A percentile compares a stretch with the other conserved stretches of the same genome.
Conservation (phyloP, 208 protist species). For the Leishmania tarentolae region DNA sequence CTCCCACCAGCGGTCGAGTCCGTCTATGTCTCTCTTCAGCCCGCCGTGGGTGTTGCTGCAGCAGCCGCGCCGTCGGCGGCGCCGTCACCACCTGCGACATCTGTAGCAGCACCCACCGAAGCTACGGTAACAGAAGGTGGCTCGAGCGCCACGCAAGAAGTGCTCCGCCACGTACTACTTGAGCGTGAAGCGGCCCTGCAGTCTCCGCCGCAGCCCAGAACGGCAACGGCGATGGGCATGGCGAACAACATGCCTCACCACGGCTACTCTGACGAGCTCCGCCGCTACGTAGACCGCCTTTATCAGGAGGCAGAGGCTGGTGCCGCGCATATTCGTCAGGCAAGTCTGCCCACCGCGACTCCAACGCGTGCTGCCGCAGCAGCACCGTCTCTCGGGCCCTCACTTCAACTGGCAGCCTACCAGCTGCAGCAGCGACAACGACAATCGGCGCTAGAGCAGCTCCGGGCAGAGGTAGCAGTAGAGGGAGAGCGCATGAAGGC, state of each 20-base stretch:
- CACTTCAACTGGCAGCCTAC: background rate
- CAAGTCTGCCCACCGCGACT: background rate
- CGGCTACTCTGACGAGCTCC: slow-evolving; percentile 19
- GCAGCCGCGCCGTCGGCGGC: slow-evolving; percentile 11
- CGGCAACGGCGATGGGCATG: background rate
- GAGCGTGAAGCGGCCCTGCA: slow-evolving; percentile 27
- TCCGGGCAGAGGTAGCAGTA: slow-evolving; percentile 48
- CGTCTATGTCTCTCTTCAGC: slow-evolving; percentile 27
- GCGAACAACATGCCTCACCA: background rate
- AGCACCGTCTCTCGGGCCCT: background rate
- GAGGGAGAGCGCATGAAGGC: slow-evolving; percentile 54
- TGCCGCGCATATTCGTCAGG: slow-evolving; percentile 15
- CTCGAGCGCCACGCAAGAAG: slow-evolving; percentile 18
- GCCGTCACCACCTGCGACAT: background rate
- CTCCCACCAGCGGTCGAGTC: slow-evolving; percentile 27
- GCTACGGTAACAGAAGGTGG: slow-evolving; percentile 1
- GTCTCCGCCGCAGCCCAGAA: background rate
- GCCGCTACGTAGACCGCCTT: slow-evolving; percentile 36
- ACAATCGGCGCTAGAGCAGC: slow-evolving; percentile 31
- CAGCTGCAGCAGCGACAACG: slow-evolving; percentile 11
- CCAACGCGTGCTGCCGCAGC: background rate
- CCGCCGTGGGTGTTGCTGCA: background rate
- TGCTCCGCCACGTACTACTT: slow-evolving; percentile 21
- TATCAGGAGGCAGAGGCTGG: slow-evolving; percentile 36
- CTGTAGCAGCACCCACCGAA: slow-evolving; percentile 8